Percentiles rank a stretch among this genome's conserved stretches.
phyloP scores from a whole-genome alignment of 306 rosid species.

The Quercus dentata region DNA sequence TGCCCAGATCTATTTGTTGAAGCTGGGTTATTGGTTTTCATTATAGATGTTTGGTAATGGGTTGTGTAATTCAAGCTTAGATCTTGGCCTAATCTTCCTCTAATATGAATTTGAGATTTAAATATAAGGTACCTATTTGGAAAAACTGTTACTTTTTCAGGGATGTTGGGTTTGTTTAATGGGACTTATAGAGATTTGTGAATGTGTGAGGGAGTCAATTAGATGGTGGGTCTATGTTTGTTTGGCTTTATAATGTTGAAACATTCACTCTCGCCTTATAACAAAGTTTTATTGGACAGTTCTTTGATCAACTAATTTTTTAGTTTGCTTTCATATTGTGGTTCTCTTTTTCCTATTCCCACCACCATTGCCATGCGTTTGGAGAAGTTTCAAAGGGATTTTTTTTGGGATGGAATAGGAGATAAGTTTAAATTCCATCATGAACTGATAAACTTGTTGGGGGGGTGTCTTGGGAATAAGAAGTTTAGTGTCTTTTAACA shows the following conservation, averaged over 20 bases:
- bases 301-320: too few relatives aligned
- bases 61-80: slow-evolving; percentile 19
- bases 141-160: slow-evolving; percentile 21
- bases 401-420: too few relatives aligned
- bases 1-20: slow-evolving; percentile 25
- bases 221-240: slow-evolving; percentile 1
- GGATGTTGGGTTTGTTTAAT: slow-evolving; percentile 41
- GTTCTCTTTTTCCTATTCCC: too few relatives aligned
- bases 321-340: too few relatives aligned
- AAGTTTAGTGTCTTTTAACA: too few relatives aligned
- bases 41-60: slow-evolving; percentile 23
- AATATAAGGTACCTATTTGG: slow-evolving; percentile 20
- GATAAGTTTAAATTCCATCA: too few relatives aligned
- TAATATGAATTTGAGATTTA: slow-evolving; percentile 45
- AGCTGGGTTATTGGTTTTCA: neutral
- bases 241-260: neutral
- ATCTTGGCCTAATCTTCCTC: slow-evolving; percentile 37
- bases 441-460: too few relatives aligned
- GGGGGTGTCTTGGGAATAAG: too few relatives aligned
- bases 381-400: too few relatives aligned
- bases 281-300: too few relatives aligned
- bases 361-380: too few relatives aligned
- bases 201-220: slow-evolving; percentile 5
- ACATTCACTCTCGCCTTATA: too few relatives aligned
- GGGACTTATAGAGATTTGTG: slow-evolving; percentile 40